phyloP scores from a whole-genome alignment of 495 filamentous ascomycete genomes.

The Lasiosphaeria hispida region DNA sequence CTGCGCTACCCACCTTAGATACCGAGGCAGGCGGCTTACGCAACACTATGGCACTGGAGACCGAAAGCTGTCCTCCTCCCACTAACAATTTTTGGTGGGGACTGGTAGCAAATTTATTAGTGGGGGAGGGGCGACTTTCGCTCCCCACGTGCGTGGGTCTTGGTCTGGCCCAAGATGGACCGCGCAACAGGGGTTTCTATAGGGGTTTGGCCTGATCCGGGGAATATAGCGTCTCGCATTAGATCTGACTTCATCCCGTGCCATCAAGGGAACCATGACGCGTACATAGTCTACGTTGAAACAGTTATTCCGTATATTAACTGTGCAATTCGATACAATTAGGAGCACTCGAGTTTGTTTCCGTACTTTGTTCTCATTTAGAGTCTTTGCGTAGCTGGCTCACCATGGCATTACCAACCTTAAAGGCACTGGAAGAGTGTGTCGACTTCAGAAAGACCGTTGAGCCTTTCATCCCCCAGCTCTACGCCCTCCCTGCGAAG shows the following conservation, averaged over 20 bases:
- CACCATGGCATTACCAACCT: conserved; percentile 65
- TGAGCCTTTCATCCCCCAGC: conserved; percentile 71
- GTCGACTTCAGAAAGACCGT: conserved; percentile 71
- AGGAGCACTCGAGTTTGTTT: too few relatives aligned
- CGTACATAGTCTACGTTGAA: neutral
- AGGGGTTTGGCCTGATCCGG: neutral
- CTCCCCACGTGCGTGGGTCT: too few relatives aligned
- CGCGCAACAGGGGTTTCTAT: too few relatives aligned
- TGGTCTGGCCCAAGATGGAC: too few relatives aligned
- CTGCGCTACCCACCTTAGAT: too few relatives aligned
- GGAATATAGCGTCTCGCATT: neutral
- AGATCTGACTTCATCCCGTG: conserved; percentile 6
- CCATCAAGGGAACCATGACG: conserved; percentile 3
- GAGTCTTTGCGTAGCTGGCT: neutral
- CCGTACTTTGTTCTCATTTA: too few relatives aligned
- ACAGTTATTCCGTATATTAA: neutral
- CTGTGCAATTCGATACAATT: neutral
- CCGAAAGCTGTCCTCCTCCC: too few relatives aligned
- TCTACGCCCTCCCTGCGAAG: conserved; percentile 66
- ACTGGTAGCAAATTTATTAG: too few relatives aligned
- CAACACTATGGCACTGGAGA: too few relatives aligned
- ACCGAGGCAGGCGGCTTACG: too few relatives aligned
- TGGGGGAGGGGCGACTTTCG: too few relatives aligned
- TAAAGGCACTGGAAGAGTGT: conserved; percentile 68
- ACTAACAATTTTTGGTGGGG: too few relatives aligned